Evolutionary conservation across 139 green algal species (phyloP).

Genomic region (Astrephomene gubernaculifera): DNA sequence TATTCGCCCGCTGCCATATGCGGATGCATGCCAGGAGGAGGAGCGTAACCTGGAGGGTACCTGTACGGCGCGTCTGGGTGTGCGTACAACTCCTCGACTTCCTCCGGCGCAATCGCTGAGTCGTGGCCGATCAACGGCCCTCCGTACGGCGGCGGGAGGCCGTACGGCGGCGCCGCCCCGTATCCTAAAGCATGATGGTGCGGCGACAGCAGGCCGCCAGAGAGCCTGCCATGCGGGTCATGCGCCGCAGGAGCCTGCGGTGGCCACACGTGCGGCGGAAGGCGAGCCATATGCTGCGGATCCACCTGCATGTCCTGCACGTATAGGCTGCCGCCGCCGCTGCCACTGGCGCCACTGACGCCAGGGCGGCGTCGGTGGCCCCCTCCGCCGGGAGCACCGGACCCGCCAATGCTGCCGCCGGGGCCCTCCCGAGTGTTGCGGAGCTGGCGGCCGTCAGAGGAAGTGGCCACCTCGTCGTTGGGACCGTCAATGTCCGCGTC

Average conservation of each 20-base stretch:
- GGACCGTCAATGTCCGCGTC: not conserved
- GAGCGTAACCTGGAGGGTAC: not conserved
- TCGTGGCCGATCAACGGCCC: not conserved
- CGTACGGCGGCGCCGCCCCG: slow-evolving; percentile 8
- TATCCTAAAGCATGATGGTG: too few relatives aligned
- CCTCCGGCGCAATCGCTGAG: not conserved
- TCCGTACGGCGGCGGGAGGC: not conserved
- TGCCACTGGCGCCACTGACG: not conserved
- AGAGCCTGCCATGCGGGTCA: not conserved
- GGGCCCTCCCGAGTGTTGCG: not conserved
- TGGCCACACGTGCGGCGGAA: not conserved
- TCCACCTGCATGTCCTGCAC: not conserved
- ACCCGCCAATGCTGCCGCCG: not conserved
- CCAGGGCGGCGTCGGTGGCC: too few relatives aligned
- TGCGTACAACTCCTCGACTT: slow-evolving; percentile 4
- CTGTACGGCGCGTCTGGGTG: not conserved
- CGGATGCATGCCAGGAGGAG: slow-evolving; percentile 4
- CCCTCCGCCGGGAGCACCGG: too few relatives aligned
- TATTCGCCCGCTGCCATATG: slow-evolving; percentile 2
- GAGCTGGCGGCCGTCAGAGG: slow-evolving; percentile 1
- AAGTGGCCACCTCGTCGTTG: slow-evolving; percentile 21
- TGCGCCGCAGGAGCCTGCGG: not conserved
- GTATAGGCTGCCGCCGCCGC: not conserved
- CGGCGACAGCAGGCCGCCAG: not conserved
- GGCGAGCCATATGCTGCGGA: not conserved